phyloP scores from a whole-genome alignment of 2,329 filamentous ascomycete species.

The Aspergillus texensis region DNA sequence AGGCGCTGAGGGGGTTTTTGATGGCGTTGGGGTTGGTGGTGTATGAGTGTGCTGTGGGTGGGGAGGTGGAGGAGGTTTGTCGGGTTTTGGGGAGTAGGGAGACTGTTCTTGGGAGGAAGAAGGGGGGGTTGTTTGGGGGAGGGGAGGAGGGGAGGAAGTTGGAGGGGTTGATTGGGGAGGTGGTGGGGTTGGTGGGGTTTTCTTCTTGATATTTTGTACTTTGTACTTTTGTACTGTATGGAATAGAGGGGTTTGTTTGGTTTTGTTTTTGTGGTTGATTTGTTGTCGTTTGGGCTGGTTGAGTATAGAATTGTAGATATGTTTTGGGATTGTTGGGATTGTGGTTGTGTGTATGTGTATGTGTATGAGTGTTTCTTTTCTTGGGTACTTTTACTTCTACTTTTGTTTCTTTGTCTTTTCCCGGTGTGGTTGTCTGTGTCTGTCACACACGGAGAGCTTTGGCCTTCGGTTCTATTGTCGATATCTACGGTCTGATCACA shows the following conservation, averaged over 20 bases:
- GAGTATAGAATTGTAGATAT: no score
- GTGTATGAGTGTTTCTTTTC: no score
- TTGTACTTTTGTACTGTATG: no score
- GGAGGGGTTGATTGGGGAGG: conserved; percentile 37
- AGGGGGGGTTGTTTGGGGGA: conserved; percentile 33
- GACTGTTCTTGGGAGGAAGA: conserved; percentile 49
- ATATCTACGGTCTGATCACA: not conserved
- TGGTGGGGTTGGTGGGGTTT: conserved; percentile 32
- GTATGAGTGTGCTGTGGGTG: conserved; percentile 69
- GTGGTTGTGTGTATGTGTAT: no score
- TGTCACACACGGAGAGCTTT: not conserved
- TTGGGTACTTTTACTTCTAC: no score
- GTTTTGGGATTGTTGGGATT: no score
- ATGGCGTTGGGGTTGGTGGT: conserved; percentile 75
- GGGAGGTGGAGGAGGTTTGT: conserved; percentile 79
- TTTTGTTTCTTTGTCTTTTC: no score
- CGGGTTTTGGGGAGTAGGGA: conserved; percentile 73
- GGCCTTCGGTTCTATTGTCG: not conserved
- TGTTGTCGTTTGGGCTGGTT: no score
- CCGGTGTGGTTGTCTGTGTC: no score
- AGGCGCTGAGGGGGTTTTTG: conserved; percentile 76
- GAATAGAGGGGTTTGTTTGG: no score
- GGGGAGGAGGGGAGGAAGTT: not conserved
- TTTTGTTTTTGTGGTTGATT: no score
- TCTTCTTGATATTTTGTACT: no score